These are phyloP conservation scores for Raddia guianensis DNA, from an alignment of 176 grass and related monocot species.

Conservation along the genomic window DNA sequence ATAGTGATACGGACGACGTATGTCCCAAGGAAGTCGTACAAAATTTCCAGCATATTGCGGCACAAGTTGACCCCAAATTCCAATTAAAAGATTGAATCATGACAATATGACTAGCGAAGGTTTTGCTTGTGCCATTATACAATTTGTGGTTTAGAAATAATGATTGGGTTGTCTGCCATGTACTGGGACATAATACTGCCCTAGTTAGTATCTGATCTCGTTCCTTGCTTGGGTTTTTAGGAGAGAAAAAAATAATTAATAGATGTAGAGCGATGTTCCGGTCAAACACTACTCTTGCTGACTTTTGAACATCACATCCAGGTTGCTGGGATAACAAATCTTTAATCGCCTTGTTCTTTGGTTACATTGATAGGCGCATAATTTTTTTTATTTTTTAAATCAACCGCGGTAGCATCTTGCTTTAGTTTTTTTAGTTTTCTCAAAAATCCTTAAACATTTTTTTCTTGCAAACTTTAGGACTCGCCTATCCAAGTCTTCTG, in stretches of 20 bases:
- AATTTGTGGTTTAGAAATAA: background rate
- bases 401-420: too few relatives aligned
- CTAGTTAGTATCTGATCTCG: background rate
- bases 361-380: too few relatives aligned
- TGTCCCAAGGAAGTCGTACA: background rate
- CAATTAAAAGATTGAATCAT: constrained; percentile 10
- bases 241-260: background rate
- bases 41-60: background rate
- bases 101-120: constrained; percentile 24
- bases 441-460: too few relatives aligned
- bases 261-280: background rate
- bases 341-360: too few relatives aligned
- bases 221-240: background rate
- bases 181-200: background rate
- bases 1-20: too few relatives aligned
- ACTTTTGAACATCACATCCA: background rate
- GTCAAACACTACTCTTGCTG: background rate
- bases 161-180: background rate
- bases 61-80: background rate
- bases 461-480: too few relatives aligned
- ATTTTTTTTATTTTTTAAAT: too few relatives aligned
- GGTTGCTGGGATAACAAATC: background rate
- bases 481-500: too few relatives aligned
- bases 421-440: too few relatives aligned
- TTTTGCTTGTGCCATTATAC: constrained; percentile 4